These are phyloP conservation scores for Begonia peltatifolia DNA, from an alignment of 306 rosid species.

Conservation along the genomic window DNA sequence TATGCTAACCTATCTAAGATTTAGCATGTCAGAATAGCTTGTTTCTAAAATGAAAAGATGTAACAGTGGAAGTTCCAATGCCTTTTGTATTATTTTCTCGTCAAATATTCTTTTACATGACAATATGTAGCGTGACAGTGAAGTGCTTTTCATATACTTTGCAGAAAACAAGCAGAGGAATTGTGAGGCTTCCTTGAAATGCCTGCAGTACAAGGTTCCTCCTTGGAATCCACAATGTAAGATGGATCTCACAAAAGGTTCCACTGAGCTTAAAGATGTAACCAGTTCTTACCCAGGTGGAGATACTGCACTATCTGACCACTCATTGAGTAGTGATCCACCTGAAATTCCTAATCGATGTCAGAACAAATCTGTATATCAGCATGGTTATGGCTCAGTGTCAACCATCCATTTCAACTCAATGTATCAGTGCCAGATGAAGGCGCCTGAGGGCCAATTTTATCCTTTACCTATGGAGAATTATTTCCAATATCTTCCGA, in stretches of 20 bases:
- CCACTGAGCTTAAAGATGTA: constrained; percentile 35
- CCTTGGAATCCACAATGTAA: constrained; percentile 42
- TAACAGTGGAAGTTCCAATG: too few species aligned
- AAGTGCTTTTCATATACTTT: neutral
- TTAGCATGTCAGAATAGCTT: too few species aligned
- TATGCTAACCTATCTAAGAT: too few species aligned
- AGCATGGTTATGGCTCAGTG: constrained; percentile 50
- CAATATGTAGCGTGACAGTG: too few species aligned
- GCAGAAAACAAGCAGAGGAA: constrained; percentile 66
- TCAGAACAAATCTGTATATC: constrained; percentile 41
- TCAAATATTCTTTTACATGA: too few species aligned
- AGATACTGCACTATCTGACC: constrained; percentile 39
- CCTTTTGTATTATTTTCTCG: too few species aligned
- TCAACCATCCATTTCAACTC: constrained; percentile 43
- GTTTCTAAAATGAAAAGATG: too few species aligned
- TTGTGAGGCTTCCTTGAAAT: constrained; percentile 76
- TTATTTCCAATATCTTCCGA: constrained; percentile 42
- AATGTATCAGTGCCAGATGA: constrained; percentile 60
- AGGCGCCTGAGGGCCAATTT: constrained; percentile 50
- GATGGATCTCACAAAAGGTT: constrained; percentile 46
- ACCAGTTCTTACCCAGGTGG: constrained; percentile 28
- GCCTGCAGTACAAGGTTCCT: constrained; percentile 67
- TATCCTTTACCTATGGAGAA: constrained; percentile 49
- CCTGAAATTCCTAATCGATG: constrained; percentile 51
- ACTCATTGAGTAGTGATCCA: constrained; percentile 33